Evolutionary conservation across 2,329 filamentous ascomycete genomes (phyloP).

Genomic region (Colletotrichum orbiculare): DNA sequence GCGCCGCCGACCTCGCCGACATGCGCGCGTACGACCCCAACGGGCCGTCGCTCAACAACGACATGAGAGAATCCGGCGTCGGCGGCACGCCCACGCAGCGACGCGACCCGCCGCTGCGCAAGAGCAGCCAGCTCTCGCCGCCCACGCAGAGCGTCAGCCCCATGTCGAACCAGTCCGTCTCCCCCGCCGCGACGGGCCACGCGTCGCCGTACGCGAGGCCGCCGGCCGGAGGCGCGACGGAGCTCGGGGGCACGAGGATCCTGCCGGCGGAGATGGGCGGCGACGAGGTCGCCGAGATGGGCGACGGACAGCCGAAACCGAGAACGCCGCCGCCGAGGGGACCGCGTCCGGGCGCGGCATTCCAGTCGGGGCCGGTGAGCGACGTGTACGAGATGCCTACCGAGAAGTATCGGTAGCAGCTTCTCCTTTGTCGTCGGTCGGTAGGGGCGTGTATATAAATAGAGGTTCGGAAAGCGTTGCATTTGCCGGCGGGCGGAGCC

Average conservation of each 20-base stretch:
- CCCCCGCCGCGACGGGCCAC: slow-evolving; percentile 17
- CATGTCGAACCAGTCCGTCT: slow-evolving; percentile 24
- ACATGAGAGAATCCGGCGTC: slow-evolving; percentile 27
- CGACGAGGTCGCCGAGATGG: slow-evolving; percentile 46
- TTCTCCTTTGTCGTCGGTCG: background rate
- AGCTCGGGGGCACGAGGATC: slow-evolving; percentile 27
- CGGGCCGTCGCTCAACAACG: slow-evolving; percentile 28
- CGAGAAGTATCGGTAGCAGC: slow-evolving; percentile 49
- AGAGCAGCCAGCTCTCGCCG: slow-evolving; percentile 29
- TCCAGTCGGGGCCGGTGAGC: slow-evolving; percentile 45
- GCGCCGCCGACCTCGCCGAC: slow-evolving; percentile 37
- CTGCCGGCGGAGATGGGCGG: slow-evolving; percentile 33
- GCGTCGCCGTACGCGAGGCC: slow-evolving; percentile 16
- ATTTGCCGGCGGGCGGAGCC: background rate
- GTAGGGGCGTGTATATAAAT: slow-evolving; percentile 10
- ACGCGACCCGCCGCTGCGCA: slow-evolving; percentile 21
- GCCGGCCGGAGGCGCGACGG: slow-evolving; percentile 31
- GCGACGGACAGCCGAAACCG: slow-evolving; percentile 41
- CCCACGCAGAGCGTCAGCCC: slow-evolving; percentile 31
- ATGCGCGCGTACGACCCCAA: slow-evolving; percentile 53
- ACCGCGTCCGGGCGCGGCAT: slow-evolving; percentile 47
- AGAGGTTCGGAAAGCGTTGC: background rate
- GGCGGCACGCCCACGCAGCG: slow-evolving; percentile 14
- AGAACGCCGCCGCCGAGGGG: slow-evolving; percentile 12
- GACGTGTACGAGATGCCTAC: slow-evolving; percentile 56